Evolutionary conservation across 1,139 yeast species (phyloP), one percentile per base, ranked within the genome.

Genomic region (Pichia inconspicua): DNA sequence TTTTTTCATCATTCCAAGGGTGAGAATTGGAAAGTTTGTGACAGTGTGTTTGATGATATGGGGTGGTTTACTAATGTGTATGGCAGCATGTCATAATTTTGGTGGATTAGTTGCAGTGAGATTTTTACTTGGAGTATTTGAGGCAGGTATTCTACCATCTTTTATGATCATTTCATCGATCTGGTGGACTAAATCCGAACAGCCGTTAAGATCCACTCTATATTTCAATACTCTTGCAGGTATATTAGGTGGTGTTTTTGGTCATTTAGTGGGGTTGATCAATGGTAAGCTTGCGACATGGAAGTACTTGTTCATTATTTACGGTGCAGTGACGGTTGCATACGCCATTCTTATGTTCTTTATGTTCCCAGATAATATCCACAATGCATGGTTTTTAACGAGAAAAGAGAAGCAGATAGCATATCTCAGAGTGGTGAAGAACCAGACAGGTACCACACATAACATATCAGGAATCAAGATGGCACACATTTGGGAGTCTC

Each of bases 341-440:
- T 75, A 81, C 71, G 79, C 82, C 9, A 55, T 75, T 15, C 54
- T 73, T 9, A 68, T 79, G 42, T 63, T 64, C 48, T 52, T 73
- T 42, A 71, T 69, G 50, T 62, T 80, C 38, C 85, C 84, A 1
- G 82, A 78, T 58, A 66, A 70, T 34, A 83, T 82, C n/a, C 63
- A 75, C 12, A 62, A 65, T 40, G 82, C 84, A 4, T 70, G 74
- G 70, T 77, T 73, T 58, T 67, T 80, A 45, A 66, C 67, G 10
- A 70, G 68, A 11, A 66, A 70, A 19, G 87, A 82, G 52, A 77
- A 75, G 63, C 44, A 42, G 17, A 42, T 42, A 25, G 45, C 45
- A 10, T 31, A 28, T 37, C 38, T 43, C 15, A 37, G 40, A 15
- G 35, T 43, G 19, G 17, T 36, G 15, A 28, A 22, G 17, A 35